Conservation (phyloP, 2,329 filamentous ascomycete genomes). For the Curvularia sp. region DNA sequence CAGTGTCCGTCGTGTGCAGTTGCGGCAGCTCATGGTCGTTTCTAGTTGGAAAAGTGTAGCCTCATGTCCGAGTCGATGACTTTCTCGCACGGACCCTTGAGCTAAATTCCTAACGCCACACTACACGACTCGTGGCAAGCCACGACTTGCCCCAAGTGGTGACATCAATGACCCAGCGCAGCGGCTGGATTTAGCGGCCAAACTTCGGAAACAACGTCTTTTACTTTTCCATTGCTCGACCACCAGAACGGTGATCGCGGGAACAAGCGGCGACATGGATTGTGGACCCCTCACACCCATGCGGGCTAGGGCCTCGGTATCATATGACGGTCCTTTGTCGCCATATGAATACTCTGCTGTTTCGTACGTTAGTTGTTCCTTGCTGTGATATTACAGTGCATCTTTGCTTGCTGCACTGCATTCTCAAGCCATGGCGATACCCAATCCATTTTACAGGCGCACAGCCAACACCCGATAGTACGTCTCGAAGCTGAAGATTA, state of each 20-base stretch:
- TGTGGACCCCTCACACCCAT: slow-evolving; percentile 19
- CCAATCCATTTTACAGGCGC: slow-evolving; percentile 52
- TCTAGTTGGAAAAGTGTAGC: slow-evolving; percentile 5
- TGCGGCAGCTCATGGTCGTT: slow-evolving; percentile 40
- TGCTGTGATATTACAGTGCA: not conserved
- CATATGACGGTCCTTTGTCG: slow-evolving; percentile 35
- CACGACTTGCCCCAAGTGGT: slow-evolving; percentile 10
- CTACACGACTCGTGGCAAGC: slow-evolving; percentile 1
- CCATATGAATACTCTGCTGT: slow-evolving; percentile 9
- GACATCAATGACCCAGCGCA: slow-evolving; percentile 23
- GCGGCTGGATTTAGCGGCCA: not conserved
- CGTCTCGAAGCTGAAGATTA: slow-evolving; percentile 30
- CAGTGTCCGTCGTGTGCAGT: slow-evolving; percentile 35
- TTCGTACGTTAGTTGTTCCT: not conserved
- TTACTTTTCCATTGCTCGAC: not conserved
- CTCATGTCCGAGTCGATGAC: slow-evolving; percentile 16
- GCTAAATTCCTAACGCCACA: slow-evolving; percentile 7
- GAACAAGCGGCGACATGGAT: slow-evolving; percentile 24
- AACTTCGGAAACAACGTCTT: not conserved
- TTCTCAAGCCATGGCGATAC: slow-evolving; percentile 50
- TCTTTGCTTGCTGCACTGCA: not conserved
- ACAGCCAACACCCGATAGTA: slow-evolving; percentile 56
- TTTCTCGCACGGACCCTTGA: slow-evolving; percentile 25
- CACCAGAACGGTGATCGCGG: slow-evolving; percentile 7
- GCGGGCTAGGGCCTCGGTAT: slow-evolving; percentile 37